Conservation (phyloP, 306 rosid species). For the Lithocarpus polystachyus region DNA sequence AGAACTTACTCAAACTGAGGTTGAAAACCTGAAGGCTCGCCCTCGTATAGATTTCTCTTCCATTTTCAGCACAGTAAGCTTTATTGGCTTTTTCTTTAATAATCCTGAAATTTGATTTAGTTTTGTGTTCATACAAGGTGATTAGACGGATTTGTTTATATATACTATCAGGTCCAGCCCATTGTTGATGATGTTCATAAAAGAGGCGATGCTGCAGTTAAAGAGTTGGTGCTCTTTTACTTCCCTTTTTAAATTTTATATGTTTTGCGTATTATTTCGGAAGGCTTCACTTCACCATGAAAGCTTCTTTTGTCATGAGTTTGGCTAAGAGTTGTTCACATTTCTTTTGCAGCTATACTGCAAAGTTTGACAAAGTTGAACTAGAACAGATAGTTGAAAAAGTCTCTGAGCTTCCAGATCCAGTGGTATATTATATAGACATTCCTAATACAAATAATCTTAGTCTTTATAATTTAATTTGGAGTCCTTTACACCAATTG, state of each 20-base stretch:
- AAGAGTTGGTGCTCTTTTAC: constrained; percentile 48
- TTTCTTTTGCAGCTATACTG: constrained; percentile 57
- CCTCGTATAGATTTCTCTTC: constrained; percentile 93
- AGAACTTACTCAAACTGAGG: constrained; percentile 53
- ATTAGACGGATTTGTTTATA: not conserved
- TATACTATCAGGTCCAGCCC: constrained; percentile 68
- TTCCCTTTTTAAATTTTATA: not conserved
- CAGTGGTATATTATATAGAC: constrained; percentile 56
- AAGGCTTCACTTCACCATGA: not conserved
- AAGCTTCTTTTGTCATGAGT: not conserved
- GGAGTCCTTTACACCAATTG: not conserved
- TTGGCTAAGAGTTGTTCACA: constrained; percentile 7
- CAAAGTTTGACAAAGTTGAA: constrained; percentile 76
- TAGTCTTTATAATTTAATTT: not conserved
- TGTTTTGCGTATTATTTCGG: not conserved
- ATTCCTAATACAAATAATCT: not conserved
- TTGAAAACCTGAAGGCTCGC: constrained; percentile 77
- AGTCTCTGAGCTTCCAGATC: constrained; percentile 81
- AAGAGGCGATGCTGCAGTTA: constrained; percentile 84
- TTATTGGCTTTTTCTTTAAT: not conserved
- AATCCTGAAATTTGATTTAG: not conserved
- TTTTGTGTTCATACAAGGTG: not conserved
- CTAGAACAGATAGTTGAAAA: constrained; percentile 55
- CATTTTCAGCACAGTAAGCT: constrained; percentile 65
- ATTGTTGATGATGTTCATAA: constrained; percentile 81